Evolutionary conservation across 805 yeast genomes (phyloP).

Genomic region (Kuraishia piskuri): DNA sequence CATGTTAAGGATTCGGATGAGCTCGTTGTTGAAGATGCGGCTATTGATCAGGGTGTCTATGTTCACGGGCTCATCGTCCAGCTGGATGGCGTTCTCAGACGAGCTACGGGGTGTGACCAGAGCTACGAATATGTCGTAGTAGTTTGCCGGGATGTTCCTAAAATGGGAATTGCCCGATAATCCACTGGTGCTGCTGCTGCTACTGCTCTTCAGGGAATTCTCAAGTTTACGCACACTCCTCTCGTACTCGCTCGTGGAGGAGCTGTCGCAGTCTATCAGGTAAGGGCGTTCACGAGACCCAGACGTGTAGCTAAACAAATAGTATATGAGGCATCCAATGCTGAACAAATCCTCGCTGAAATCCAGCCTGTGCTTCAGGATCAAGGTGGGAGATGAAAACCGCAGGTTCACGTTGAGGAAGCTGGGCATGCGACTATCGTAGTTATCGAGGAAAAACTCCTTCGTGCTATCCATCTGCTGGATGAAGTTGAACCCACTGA

Average conservation of each 20-base stretch:
- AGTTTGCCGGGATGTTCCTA: constrained; percentile 50
- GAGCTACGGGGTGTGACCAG: constrained; percentile 40
- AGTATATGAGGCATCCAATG: constrained; percentile 67
- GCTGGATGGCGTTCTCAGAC: constrained; percentile 19
- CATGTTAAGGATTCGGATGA: constrained; percentile 71
- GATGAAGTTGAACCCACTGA: constrained; percentile 63
- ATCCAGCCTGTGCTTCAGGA: constrained; percentile 54
- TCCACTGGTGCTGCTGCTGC: constrained; percentile 28
- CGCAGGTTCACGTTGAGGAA: constrained; percentile 65
- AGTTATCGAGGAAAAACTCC: constrained; percentile 60
- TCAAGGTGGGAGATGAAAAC: constrained; percentile 79
- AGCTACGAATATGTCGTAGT: constrained; percentile 40
- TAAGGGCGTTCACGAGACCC: constrained; percentile 30
- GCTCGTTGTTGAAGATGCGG: constrained; percentile 72
- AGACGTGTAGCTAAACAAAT: constrained; percentile 41
- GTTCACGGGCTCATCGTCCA: constrained; percentile 21
- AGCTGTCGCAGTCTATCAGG: constrained; percentile 31
- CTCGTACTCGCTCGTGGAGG: constrained; percentile 51
- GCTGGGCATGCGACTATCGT: constrained; percentile 66
- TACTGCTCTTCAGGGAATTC: not conserved
- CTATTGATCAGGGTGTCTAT: constrained; percentile 65
- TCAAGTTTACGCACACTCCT: constrained; percentile 34
- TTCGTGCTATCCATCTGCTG: constrained; percentile 37
- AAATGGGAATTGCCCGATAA: constrained; percentile 43
- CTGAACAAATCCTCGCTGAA: constrained; percentile 79